These are phyloP conservation scores for Syzygium oleosum DNA, from an alignment of 345 rosid genomes.

Conservation along the genomic window DNA sequence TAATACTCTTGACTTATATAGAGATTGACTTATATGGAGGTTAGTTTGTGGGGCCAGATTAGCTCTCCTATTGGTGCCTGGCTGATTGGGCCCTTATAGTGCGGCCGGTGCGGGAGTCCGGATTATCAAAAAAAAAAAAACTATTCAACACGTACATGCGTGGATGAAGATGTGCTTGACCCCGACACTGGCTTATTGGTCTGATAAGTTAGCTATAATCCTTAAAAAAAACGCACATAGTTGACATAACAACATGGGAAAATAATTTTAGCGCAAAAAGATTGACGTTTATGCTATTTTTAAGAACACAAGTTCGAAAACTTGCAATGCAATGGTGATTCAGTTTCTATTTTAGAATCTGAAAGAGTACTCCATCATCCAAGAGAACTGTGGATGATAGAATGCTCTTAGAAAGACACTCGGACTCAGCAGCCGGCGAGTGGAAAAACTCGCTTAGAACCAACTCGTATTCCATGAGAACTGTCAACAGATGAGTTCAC, in stretches of 20 bases:
- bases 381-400: neutral
- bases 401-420: neutral
- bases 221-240: no score
- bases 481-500: neutral
- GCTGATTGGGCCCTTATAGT: no score
- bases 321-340: neutral
- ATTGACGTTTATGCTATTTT: neutral
- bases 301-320: neutral
- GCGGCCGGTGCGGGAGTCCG: no score
- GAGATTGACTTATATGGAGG: no score
- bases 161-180: neutral
- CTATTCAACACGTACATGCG: neutral
- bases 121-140: no score
- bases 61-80: no score
- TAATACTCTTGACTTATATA: no score
- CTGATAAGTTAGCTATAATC: neutral
- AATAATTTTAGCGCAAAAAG: neutral
- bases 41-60: no score
- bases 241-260: neutral
- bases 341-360: neutral
- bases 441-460: no score
- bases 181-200: no score
- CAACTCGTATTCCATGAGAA: neutral
- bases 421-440: neutral
- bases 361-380: neutral